A percentile compares a stretch with the other conserved stretches of the same genome.
Conservation (phyloP, 2,329 filamentous ascomycete species). For the Fusarium nanum region DNA sequence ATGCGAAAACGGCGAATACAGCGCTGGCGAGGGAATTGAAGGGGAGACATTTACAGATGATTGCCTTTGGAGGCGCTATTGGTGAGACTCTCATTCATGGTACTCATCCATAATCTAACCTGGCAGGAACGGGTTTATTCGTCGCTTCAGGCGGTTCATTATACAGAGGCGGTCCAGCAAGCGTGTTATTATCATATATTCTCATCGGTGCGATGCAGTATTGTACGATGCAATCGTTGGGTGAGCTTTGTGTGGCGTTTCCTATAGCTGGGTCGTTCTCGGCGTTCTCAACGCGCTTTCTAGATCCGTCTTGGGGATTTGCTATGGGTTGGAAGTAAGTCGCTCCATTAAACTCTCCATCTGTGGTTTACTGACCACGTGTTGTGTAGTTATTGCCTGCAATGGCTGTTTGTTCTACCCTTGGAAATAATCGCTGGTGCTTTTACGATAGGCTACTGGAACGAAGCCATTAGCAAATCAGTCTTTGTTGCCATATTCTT, state of each 20-base stretch:
- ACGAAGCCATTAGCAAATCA: conserved; percentile 69
- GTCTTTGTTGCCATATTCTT: conserved; percentile 89
- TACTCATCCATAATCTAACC: background rate
- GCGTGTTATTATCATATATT: conserved; percentile 78
- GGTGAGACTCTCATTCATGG: conserved; percentile 58
- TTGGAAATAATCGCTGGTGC: conserved; percentile 89
- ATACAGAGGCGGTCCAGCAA: conserved; percentile 80
- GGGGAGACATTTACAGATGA: conserved; percentile 93
- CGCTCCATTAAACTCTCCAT: rapidly evolving
- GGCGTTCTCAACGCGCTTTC: conserved; percentile 90
- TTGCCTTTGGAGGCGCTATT: conserved; percentile 93
- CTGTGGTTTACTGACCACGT: background rate
- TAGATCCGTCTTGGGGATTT: conserved; percentile 95
- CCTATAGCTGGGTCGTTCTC: conserved; percentile 94
- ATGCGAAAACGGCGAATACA: conserved; percentile 80
- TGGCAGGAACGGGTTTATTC: conserved; percentile 81
- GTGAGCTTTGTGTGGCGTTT: conserved; percentile 90
- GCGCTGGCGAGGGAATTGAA: conserved; percentile 82
- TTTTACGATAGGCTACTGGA: conserved; percentile 87
- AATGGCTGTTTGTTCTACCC: conserved; percentile 87
- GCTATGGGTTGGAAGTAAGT: conserved; percentile 93
- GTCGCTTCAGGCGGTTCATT: conserved; percentile 83
- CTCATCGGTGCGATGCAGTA: conserved; percentile 90
- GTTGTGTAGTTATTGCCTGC: conserved; percentile 76
- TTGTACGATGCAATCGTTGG: conserved; percentile 90